phyloP scores from a whole-genome alignment of 2,329 filamentous ascomycete species.

The Botrytis fragariae region DNA sequence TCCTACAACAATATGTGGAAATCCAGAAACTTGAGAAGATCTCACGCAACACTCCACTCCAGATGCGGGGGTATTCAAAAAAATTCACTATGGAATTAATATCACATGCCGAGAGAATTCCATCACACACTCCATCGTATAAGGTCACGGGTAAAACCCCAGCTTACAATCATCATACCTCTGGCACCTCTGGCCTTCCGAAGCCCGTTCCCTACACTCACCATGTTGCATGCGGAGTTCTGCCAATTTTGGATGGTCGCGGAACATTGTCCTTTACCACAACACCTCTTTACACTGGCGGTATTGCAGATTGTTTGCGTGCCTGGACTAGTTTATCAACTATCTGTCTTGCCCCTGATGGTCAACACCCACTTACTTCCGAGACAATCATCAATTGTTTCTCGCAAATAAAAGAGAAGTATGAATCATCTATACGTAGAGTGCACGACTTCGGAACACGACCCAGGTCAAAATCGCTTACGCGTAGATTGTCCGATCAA shows the following conservation, averaged over 20 bases:
- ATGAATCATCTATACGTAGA: not conserved
- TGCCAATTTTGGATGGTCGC: slow-evolving; percentile 43
- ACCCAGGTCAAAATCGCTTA: not conserved
- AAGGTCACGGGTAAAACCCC: too few species aligned
- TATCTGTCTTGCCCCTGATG: slow-evolving; percentile 62
- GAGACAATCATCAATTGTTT: slow-evolving; percentile 8
- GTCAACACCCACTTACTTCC: slow-evolving; percentile 41
- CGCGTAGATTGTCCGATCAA: not conserved
- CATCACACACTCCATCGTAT: not conserved
- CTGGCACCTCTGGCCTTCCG: slow-evolving; percentile 62
- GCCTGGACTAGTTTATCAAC: slow-evolving; percentile 58
- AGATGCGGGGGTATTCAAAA: not conserved
- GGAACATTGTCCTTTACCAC: slow-evolving; percentile 57
- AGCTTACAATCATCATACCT: slow-evolving; percentile 49
- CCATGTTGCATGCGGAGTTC: slow-evolving; percentile 51
- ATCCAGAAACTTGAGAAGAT: not conserved
- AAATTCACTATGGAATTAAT: not conserved
- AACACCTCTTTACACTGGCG: slow-evolving; percentile 65
- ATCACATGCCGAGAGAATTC: not conserved
- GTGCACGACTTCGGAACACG: not conserved
- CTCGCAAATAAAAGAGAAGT: not conserved
- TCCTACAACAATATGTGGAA: not conserved
- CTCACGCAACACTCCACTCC: not conserved
- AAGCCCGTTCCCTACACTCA: slow-evolving; percentile 62
- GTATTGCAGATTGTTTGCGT: slow-evolving; percentile 60